Base-by-base conservation (phyloP, 805 yeast genomes). In the Yarrowia sp. region DNA sequence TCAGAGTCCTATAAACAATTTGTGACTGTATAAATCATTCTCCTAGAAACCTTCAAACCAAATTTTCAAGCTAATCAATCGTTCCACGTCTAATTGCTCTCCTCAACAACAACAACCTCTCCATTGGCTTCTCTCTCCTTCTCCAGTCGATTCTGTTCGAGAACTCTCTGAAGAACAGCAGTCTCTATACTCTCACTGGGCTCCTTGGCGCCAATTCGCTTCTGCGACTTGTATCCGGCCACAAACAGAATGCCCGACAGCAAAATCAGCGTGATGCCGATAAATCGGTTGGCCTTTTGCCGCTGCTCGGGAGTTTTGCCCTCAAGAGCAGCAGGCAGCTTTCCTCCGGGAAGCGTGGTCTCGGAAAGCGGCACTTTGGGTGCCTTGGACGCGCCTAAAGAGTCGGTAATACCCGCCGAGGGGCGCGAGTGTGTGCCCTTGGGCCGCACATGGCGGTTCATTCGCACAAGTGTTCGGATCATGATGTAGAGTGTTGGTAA, bases 401-500 rank as follows among this genome's bases (percentile, higher is more conserved):
- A 42, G 50, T 58, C 64, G 14, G 64, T 58, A 15, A 58, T 58
- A 7, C 64, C 64, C 6, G 39, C 17, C 3, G 64, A 58, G 2
- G 49, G 49, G 9, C 20, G 8, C 1, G 50, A 30, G 12, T 50
- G 1, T 14, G 63, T 55, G 24, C 64, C 64, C 36, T 40, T 42
- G 39, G 64, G 64, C 39, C 64, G 64, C 49, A 19, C 64, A 8
- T 58, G 64, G 5, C 64, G 64, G 14, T 58, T 58, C 50, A 58
- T n/a, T 34, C 64, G 49, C 30, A 58, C 64, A 12, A 43, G 33
- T 3, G 64, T 58, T 58, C 64, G 49, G 15, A 58, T 17, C 64
- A 58, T 58, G 49, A 5, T 56, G 30, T 36, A n/a, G n/a, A n/a
- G n/a, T n/a, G n/a, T 15, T 33, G 13, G n/a, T n/a, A n/a, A n/a